Evolutionary conservation across 257 asterid genomes (phyloP), one percentile per base, ranked within the genome.

Genomic region (Thymus mandschuricus): DNA sequence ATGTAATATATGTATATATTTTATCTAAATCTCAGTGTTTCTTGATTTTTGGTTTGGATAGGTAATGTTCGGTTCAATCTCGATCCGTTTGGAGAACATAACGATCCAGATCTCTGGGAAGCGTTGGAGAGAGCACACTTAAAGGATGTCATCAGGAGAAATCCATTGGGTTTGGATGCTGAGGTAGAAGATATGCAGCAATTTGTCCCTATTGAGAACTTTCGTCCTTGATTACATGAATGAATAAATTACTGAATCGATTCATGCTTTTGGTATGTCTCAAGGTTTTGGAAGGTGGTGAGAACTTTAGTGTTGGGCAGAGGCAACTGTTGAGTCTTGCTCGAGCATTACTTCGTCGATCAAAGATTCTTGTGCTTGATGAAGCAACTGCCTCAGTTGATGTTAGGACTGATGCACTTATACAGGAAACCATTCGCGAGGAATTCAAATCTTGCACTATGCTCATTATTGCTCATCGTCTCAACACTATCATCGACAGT

Each of bases 351-450:
- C 92, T 91, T 63, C 85, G 91, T 51, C 79, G 97, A 77, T 88
- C 96, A 51, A 88, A 84, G 81, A 88, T 91, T 69, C 94, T 91
- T 28, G 97, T 91, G 64, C 94, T 91, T 66, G 97, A 88, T 75
- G 97, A 91, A 83, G 97, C 96, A 78, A 91, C 96, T 10, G 94
- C 96, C 6, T 86, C 97, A 13, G 97, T 91, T 72, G 97, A 91
- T 79, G 90, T 88, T 54, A 84, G 94, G 77, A 91, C 97, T 40
- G 96, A 91, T 81, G 90, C 94, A 50, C 92, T 91, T 46, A 88
- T 91, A 73, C 97, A 91, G 82, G 84, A 84, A 68, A 91, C 96
- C 64, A 91, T 91, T 48, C 78, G 94, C n/a, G 87, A 84, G 69
- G 97, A 91, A 76, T 91, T 88, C 44, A 86, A 77, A 68, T 80